phyloP scores from a whole-genome alignment of 2,329 filamentous ascomycete species.

The Scytalidium sp. region DNA sequence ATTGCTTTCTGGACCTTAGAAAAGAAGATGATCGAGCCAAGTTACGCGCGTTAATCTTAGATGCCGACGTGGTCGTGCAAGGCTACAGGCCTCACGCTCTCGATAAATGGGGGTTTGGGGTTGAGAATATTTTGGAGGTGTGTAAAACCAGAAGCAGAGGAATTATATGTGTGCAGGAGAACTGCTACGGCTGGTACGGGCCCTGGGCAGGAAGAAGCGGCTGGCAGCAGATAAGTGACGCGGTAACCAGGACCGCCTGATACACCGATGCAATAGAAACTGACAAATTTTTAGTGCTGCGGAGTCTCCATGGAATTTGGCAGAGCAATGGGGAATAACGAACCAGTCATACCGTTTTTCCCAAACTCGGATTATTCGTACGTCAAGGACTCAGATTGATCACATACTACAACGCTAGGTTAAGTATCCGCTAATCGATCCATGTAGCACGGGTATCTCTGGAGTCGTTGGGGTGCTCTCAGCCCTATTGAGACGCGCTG shows the following conservation, averaged over 20 bases:
- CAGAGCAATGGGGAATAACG: slow-evolving; percentile 39
- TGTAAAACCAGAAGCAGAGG: slow-evolving; percentile 36
- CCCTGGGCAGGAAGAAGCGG: slow-evolving; percentile 41
- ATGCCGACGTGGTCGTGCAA: slow-evolving; percentile 51
- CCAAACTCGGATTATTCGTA: slow-evolving; percentile 41
- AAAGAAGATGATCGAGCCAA: slow-evolving; percentile 34
- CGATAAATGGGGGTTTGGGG: slow-evolving; percentile 34
- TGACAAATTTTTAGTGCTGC: too few species aligned
- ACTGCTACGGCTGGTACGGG: slow-evolving; percentile 47
- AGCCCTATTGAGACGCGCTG: slow-evolving; percentile 35
- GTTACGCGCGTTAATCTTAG: slow-evolving; percentile 39
- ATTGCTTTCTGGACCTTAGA: slow-evolving; percentile 43
- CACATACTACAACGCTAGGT: too few species aligned
- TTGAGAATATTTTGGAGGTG: slow-evolving; percentile 34
- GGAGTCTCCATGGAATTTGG: slow-evolving; percentile 44
- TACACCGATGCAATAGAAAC: too few species aligned
- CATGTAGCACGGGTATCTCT: slow-evolving; percentile 37
- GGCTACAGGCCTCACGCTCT: slow-evolving; percentile 46
- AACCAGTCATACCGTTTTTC: slow-evolving; percentile 38
- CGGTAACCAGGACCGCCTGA: too few species aligned
- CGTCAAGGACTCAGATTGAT: too few species aligned
- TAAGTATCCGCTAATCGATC: too few species aligned
- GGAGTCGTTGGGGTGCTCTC: slow-evolving; percentile 38
- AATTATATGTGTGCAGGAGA: slow-evolving; percentile 46
- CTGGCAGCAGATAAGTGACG: slow-evolving; percentile 43